Evolutionary conservation across 202 grass and related monocot genomes (phyloP).

Genomic region (Schoenoplectus triqueter): DNA sequence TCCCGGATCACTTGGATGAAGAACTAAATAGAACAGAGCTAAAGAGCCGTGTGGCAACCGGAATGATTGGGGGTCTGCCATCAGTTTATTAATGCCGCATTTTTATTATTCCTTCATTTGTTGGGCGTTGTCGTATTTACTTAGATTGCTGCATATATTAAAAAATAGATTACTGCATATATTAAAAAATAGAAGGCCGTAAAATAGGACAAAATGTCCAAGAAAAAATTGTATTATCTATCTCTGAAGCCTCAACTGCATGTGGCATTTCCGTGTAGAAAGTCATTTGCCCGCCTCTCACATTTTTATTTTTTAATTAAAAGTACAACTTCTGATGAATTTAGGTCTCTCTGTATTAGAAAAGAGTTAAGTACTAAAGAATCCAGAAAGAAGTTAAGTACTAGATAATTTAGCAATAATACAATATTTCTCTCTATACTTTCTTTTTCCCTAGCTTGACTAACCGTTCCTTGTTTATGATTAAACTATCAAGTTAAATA

Average conservation of each 20-base stretch:
- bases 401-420: neutral
- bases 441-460: too few relatives aligned
- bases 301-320: neutral
- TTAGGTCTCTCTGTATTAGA: neutral
- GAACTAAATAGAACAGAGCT: neutral
- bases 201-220: neutral
- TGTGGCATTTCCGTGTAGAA: neutral
- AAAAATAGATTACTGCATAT: neutral
- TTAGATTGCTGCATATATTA: neutral
- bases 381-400: too few relatives aligned
- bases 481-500: neutral
- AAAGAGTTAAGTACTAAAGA: too few relatives aligned
- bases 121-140: neutral
- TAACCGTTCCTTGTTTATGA: too few relatives aligned
- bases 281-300: neutral
- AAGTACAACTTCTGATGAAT: slow-evolving; percentile 1
- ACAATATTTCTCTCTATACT: neutral
- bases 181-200: neutral
- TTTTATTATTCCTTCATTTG: neutral
- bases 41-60: too few relatives aligned
- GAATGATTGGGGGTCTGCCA: too few relatives aligned
- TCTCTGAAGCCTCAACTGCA: neutral
- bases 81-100: neutral
- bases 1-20: neutral
- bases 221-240: neutral